Evolutionary conservation across 441 rosid genomes (phyloP), one percentile per base, ranked within the genome.

Genomic region (Gossypium gossypioides): DNA sequence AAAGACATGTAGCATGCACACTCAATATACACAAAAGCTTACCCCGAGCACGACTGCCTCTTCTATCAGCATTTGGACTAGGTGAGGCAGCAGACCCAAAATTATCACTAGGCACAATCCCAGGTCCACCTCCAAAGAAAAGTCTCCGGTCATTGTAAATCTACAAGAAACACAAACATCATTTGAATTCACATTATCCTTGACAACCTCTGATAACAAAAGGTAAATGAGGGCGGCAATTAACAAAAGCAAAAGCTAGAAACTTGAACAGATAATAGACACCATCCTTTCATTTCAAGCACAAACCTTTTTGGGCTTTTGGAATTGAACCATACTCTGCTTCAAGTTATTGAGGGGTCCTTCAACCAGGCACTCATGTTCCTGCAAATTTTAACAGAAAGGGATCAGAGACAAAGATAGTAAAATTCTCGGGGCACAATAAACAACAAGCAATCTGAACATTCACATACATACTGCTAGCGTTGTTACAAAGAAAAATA

Each of bases 241-340:
- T 52, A 10, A 42, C 2, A 74, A 22, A 5, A 22, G 10, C 4
- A 76, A 67, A 62, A 3, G 19, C 44, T 52, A 27, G 12, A 29
- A 21, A 34, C 37, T 71, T 59, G 34, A 32, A 63, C 15, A 50
- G 52, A 44, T 22, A 10, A 71, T 48, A 63, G 52, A 34, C 22
- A 66, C 22, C 15, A 66, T 66, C 70, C 56, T 24, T 24, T 46
- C 56, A 46, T 66, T 66, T 56, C 70, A 48, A 22, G 52, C 40
- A 66, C 70, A 66, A 46, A 66, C 70, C 70, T 46, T 66, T 81
- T 92, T 91, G 66, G 99, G 99, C 86, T 90, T 90, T 80, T 91
- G 98, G 83, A 93, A 96, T 64, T 96, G 99, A 68, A 93, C 90
- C 98, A 93, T 96, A 79, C 99, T 96, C 85, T 91, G 98, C 85